Base-by-base conservation (phyloP, 75 land plant genomes). In the Azolla pinnata region DNA sequence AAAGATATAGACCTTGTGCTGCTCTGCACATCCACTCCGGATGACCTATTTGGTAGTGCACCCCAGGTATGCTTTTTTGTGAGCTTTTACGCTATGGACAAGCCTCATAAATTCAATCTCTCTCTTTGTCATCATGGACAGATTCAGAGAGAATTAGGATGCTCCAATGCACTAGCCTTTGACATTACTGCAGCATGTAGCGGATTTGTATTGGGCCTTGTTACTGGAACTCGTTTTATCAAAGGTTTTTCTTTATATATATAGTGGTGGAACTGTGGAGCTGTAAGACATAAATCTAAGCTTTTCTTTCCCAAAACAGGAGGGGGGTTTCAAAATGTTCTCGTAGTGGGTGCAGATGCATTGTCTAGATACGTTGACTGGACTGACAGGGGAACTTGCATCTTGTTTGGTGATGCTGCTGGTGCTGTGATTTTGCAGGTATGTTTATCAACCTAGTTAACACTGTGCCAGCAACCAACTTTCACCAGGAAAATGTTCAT, bases 351-450 rank as follows among this genome's bases (percentile, higher is more conserved):
- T 23, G 97, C 97, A 44, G 96, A 92, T 85, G 84, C 87, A 52
- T 86, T 92, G 57, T 92, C 97, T 44, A 81, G 90, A 21, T 83
- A 78, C 65, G 86, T 85, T 44, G 97, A 92, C 55, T 92, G 96
- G 96, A 76, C 77, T 0, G 97, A 92, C 56, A 75, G 97, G 62
- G 84, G 82, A 4, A 73, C 87, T 17, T 92, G 97, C 49, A 88
- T 92, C 50, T 80, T 92, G 3, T 92, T 92, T 79, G 97, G 97
- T 18, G 97, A 92, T 77, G 97, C 81, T 67, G 85, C 97, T 63
- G 97, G 97, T 63, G 97, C 97, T 28, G 78, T 88, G 4, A 29
- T 92, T 44, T 59, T 92, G 4, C 95, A 88, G 96, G 97, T 91
- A 61, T 35, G 29, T n/a, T n/a, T n/a, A n/a, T n/a, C n/a, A n/a